A percentile compares a stretch with the other conserved stretches of the same genome.
Evolutionary conservation across 2,329 filamentous ascomycete species (phyloP).

Genomic region (Colletotrichum trifolii): DNA sequence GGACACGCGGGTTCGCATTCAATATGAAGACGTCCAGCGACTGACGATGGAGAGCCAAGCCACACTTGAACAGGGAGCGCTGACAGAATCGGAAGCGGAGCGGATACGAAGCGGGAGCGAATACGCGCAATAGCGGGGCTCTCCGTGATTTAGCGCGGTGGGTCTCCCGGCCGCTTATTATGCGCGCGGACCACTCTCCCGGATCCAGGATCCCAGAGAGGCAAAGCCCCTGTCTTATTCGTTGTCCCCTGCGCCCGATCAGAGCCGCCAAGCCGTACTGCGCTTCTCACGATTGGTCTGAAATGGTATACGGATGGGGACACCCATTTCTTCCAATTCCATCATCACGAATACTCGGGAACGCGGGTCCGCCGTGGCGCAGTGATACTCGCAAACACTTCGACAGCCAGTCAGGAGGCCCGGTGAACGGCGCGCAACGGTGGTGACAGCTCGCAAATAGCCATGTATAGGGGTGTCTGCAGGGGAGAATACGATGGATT

Average conservation of each 20-base stretch:
- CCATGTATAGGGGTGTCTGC: neutral
- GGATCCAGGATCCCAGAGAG: neutral
- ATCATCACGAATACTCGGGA: constrained; percentile 12
- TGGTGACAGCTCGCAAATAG: constrained; percentile 4
- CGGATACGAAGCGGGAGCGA: constrained; percentile 18
- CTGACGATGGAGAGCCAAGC: neutral
- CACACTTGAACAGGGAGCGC: neutral
- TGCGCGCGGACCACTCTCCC: constrained; percentile 1
- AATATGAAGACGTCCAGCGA: constrained; percentile 1
- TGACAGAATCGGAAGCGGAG: neutral
- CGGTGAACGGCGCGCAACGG: neutral
- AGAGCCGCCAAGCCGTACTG: constrained; percentile 8
- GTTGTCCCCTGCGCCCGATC: constrained; percentile 5
- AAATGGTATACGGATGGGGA: constrained; percentile 7
- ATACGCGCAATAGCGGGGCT: constrained; percentile 29
- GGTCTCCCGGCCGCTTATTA: constrained; percentile 8
- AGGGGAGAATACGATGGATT: neutral
- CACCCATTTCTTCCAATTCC: neutral
- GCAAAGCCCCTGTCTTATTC: neutral
- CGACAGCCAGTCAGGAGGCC: neutral
- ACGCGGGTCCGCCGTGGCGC: constrained; percentile 17
- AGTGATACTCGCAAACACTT: constrained; percentile 13
- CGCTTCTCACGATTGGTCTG: constrained; percentile 4
- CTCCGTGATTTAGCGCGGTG: neutral
- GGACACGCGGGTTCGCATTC: constrained; percentile 27